Evolutionary conservation across 1,284 basidiomycete species (phyloP).

Genomic region (Chalciporus piperatoides): DNA sequence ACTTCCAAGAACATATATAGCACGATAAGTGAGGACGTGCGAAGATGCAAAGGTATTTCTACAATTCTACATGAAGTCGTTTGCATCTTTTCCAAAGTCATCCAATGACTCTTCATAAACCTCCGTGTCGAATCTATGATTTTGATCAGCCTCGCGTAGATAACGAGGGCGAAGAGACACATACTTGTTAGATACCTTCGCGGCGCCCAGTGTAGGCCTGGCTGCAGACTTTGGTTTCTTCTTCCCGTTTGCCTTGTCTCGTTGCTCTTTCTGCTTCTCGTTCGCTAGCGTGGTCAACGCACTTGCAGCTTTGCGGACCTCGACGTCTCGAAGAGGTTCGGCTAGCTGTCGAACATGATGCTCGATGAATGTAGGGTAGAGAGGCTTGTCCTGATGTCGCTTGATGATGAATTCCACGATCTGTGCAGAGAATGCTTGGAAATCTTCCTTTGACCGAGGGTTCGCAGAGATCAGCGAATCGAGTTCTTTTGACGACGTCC

Average conservation of each 20-base stretch:
- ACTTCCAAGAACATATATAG: constrained; percentile 11
- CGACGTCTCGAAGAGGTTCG: constrained; percentile 76
- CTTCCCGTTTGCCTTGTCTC: constrained; percentile 83
- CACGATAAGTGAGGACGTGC: constrained; percentile 11
- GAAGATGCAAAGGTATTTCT: constrained; percentile 18
- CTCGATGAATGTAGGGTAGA: constrained; percentile 81
- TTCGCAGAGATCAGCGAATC: constrained; percentile 67
- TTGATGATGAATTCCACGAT: constrained; percentile 74
- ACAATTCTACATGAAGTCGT: constrained; percentile 70
- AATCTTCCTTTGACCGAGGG: constrained; percentile 85
- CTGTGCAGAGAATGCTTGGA: constrained; percentile 64
- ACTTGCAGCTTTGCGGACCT: constrained; percentile 83
- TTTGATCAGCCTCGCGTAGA: constrained; percentile 11
- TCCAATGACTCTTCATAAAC: constrained; percentile 85
- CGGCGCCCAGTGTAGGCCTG: constrained; percentile 75
- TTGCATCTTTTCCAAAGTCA: constrained; percentile 66
- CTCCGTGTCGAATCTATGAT: constrained; percentile 66
- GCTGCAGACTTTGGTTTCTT: constrained; percentile 74
- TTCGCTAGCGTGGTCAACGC: constrained; percentile 82
- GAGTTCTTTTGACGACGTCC: constrained; percentile 64
- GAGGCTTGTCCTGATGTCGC: constrained; percentile 73
- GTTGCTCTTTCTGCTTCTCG: constrained; percentile 88
- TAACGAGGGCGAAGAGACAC: constrained; percentile 25
- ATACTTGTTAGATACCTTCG: constrained; percentile 62
- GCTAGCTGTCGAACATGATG: constrained; percentile 74